Evolutionary conservation across 2,329 filamentous ascomycete genomes (phyloP), one percentile per base, ranked within the genome.

Genomic region (Cladophialophora psammophila): DNA sequence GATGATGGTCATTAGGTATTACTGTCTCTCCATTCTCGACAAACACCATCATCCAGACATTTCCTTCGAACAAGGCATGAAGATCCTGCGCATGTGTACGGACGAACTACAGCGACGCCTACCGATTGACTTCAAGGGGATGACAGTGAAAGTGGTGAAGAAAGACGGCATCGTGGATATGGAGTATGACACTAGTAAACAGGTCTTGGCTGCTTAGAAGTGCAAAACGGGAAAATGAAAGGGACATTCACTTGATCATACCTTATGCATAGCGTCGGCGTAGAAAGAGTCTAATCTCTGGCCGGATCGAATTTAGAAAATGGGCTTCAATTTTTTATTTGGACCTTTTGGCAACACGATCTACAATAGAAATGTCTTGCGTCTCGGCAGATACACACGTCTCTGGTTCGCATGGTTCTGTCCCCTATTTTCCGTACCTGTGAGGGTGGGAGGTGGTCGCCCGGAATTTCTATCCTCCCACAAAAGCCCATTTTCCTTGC

Each of bases 31-130:
- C 6, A 96, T 97, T 74, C 88, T 99, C 60, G 95, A 99, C 84
- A 99, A 99, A 85, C 95, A 99, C 80, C 95, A 99, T 80, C 92
- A 97, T 77, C 94, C 95, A 56, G 91, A 97, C 77, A 98, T 99
- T 80, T 87, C 87, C 69, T 89, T 95, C 63, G 93, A 91, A 70
- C 88, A 96, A 80, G 95, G 95, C 65, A 87, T 97, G 82, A 95
- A 97, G 85, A 88, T 99, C 70, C 84, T 99, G 76, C 90, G 88
- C 75, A 91, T 97, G 90, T 99, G 95, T 83, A 95, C 92, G 73
- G 94, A 98, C 79, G 95, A 99, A 85, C 84, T 99, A 78, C 97
- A 97, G 88, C 89, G 95, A 79, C 88, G 96, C 81, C 87, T 99
- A 85, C 95, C 95, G 67, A 94, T 99, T 78, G 95, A 99, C 80